phyloP scores from a whole-genome alignment of 352 stramenopile genomes.

The Phytopythium boreale region DNA sequence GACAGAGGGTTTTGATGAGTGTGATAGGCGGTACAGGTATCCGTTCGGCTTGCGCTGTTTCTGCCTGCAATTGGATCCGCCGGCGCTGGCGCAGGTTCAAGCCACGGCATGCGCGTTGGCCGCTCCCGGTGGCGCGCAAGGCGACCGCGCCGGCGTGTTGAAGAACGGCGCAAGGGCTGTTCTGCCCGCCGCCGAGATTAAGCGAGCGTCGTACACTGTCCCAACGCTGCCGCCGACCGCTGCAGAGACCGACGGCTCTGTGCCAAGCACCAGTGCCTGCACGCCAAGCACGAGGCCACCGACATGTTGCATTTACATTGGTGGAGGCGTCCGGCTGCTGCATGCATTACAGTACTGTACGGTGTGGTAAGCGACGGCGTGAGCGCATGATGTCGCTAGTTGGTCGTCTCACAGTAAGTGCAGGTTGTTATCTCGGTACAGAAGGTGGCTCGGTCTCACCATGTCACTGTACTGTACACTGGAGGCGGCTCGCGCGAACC shows the following conservation, averaged over 20 bases:
- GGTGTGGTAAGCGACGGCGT: no score
- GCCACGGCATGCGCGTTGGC: neutral
- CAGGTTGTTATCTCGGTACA: no score
- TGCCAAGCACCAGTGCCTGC: neutral
- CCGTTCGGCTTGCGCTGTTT: neutral
- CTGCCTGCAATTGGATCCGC: neutral
- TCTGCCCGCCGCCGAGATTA: neutral
- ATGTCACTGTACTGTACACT: no score
- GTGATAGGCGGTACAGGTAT: neutral
- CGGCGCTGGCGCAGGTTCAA: neutral
- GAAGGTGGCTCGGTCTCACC: no score
- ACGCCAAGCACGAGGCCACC: no score
- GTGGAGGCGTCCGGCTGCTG: no score
- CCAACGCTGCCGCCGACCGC: no score
- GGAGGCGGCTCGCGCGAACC: neutral
- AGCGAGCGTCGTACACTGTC: neutral
- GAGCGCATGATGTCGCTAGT: no score
- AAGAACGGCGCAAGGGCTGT: neutral
- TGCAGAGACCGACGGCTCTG: neutral
- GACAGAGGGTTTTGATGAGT: conserved; percentile 1
- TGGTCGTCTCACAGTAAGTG: no score
- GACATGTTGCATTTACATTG: no score
- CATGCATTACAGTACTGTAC: no score
- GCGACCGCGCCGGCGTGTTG: neutral
- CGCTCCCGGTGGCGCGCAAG: neutral